These are phyloP conservation scores for Dothistroma pini DNA, from an alignment of 2,329 filamentous ascomycete species.

Conservation along the genomic window DNA sequence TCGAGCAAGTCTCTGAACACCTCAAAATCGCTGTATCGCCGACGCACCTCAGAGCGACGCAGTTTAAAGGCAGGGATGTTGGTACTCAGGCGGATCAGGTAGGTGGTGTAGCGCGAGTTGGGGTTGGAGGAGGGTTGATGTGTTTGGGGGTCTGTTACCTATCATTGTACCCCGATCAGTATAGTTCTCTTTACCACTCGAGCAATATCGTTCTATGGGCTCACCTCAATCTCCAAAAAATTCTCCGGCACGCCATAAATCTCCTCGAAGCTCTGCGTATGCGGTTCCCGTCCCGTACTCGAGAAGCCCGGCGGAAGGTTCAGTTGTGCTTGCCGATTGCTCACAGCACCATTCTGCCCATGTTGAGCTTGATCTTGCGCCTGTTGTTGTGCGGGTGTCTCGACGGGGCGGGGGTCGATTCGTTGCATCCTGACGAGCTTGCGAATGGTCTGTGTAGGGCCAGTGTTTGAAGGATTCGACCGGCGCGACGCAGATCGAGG, in stretches of 20 bases:
- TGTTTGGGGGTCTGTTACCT: conserved; percentile 91
- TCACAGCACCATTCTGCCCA: conserved; percentile 1
- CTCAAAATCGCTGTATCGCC: conserved; percentile 97
- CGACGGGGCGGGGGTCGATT: conserved; percentile 28
- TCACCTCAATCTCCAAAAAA: conserved; percentile 95
- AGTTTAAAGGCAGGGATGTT: conserved; percentile 99
- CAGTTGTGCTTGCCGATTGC: not conserved
- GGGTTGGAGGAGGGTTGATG: conserved; percentile 70
- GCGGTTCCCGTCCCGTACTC: conserved; percentile 28
- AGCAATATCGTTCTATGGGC: not conserved
- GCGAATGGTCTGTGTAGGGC: conserved; percentile 2
- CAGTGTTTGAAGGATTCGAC: not conserved
- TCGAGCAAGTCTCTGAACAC: conserved; percentile 98
- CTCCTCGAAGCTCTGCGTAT: conserved; percentile 86
- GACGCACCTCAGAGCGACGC: conserved; percentile 74
- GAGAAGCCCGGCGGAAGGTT: conserved; percentile 33
- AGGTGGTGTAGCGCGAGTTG: conserved; percentile 79
- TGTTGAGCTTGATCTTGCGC: conserved; percentile 6
- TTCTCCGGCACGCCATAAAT: conserved; percentile 99
- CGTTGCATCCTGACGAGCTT: conserved; percentile 28
- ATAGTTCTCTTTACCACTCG: not conserved
- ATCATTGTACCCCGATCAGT: conserved; percentile 9
- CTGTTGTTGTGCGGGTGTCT: conserved; percentile 8
- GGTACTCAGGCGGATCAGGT: conserved; percentile 95
- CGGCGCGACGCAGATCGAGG: not conserved